Evolutionary conservation across 495 filamentous ascomycete species (phyloP).

Genomic region (Jackrogersella multiformis): DNA sequence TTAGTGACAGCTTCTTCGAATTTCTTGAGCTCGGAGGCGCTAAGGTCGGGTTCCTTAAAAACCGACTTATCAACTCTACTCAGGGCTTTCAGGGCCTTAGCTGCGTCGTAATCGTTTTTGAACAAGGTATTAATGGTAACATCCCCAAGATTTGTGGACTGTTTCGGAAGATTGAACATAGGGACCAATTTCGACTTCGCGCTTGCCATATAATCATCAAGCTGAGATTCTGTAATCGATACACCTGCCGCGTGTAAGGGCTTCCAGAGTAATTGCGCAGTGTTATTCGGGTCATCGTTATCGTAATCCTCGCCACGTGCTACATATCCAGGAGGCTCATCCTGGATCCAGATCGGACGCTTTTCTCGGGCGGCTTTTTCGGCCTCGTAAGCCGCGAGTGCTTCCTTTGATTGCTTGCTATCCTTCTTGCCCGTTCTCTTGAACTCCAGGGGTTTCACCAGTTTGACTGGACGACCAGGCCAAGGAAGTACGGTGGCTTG

Average conservation of each 20-base stretch:
- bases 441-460: constrained; percentile 86
- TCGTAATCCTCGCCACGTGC: constrained; percentile 79
- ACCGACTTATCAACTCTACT: constrained; percentile 72
- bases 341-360: constrained; percentile 91
- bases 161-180: constrained; percentile 69
- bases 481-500: constrained; percentile 87
- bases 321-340: constrained; percentile 88
- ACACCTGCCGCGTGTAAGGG: constrained; percentile 64
- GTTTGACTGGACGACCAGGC: constrained; percentile 84
- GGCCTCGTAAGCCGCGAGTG: constrained; percentile 78
- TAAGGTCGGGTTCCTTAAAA: constrained; percentile 86
- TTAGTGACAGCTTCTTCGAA: constrained; percentile 94
- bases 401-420: constrained; percentile 79
- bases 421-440: constrained; percentile 75
- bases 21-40: constrained; percentile 78
- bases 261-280: constrained; percentile 66
- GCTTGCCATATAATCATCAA: constrained; percentile 78
- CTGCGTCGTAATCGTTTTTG: constrained; percentile 72
- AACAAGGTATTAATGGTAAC: constrained; percentile 81
- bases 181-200: constrained; percentile 67
- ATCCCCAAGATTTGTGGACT: constrained; percentile 87
- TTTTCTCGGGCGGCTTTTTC: constrained; percentile 79
- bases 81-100: constrained; percentile 78
- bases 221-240: constrained; percentile 52
- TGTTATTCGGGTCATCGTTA: constrained; percentile 55